These are phyloP conservation scores for Jimgerdemannia flammicorona DNA, from an alignment of 192 early-diverging fungal species.

Conservation along the genomic window DNA sequence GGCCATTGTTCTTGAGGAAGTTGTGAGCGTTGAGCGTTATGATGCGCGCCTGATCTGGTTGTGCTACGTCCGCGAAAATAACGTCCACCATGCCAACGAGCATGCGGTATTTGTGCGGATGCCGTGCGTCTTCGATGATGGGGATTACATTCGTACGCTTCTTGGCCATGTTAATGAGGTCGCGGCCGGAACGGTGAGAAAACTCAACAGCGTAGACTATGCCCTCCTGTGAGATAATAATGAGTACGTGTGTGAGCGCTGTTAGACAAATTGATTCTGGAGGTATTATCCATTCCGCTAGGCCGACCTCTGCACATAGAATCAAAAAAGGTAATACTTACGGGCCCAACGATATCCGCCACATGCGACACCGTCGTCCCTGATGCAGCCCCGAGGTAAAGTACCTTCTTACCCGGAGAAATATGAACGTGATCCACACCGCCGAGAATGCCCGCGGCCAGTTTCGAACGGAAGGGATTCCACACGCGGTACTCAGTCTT, in stretches of 20 bases:
- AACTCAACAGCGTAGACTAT: slow-evolving; percentile 99
- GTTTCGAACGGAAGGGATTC: slow-evolving; percentile 99
- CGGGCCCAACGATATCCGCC: slow-evolving; percentile 93
- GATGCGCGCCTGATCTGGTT: slow-evolving; percentile 99
- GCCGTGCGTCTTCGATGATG: slow-evolving; percentile 99
- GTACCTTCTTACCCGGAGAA: slow-evolving; percentile 91
- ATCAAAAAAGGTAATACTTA: slow-evolving; percentile 27
- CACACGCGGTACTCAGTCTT: slow-evolving; percentile 99
- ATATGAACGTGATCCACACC: slow-evolving; percentile 96
- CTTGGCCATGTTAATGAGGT: slow-evolving; percentile 99
- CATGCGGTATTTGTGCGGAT: slow-evolving; percentile 99
- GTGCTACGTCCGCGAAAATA: slow-evolving; percentile 99
- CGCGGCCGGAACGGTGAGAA: slow-evolving; percentile 97
- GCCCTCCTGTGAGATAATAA: slow-evolving; percentile 57
- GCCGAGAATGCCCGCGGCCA: slow-evolving; percentile 95
- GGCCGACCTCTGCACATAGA: not conserved
- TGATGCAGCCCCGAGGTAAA: slow-evolving; percentile 95
- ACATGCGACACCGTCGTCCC: slow-evolving; percentile 97
- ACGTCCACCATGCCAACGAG: slow-evolving; percentile 96
- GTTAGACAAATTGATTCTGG: not conserved
- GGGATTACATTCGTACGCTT: slow-evolving; percentile 99
- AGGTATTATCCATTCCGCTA: not conserved
- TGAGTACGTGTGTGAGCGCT: slow-evolving; percentile 2
- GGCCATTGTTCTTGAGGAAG: slow-evolving; percentile 95
- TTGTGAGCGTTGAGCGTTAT: slow-evolving; percentile 96